These are phyloP conservation scores for Brettanomyces sp. DNA, from an alignment of 805 yeast species.

Conservation along the genomic window DNA sequence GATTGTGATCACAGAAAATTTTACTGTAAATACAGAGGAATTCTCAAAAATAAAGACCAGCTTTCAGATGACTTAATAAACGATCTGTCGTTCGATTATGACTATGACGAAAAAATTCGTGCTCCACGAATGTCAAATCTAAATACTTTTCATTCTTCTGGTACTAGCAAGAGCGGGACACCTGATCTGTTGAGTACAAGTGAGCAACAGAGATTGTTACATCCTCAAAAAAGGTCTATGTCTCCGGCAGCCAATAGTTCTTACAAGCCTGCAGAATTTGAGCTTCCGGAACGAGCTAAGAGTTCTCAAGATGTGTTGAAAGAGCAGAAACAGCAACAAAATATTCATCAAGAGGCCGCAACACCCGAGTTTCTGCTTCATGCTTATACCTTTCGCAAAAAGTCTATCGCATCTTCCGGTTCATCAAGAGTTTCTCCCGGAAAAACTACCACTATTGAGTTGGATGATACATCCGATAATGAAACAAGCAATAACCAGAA, in stretches of 20 bases:
- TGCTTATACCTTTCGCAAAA: slow-evolving; percentile 2
- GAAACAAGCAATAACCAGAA: too few relatives aligned
- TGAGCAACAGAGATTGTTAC: too few relatives aligned
- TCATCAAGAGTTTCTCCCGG: slow-evolving; percentile 8
- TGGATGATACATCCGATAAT: background rate
- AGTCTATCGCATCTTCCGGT: slow-evolving; percentile 1
- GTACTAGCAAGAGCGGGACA: background rate
- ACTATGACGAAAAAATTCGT: slow-evolving; percentile 46
- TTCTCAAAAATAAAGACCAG: slow-evolving; percentile 22
- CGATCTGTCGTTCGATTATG: slow-evolving; percentile 24
- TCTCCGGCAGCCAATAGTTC: background rate
- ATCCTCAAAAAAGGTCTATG: too few relatives aligned
- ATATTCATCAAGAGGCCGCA: background rate
- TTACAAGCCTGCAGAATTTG: slow-evolving; percentile 40
- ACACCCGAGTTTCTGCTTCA: background rate
- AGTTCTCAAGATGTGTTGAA: background rate
- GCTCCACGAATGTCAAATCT: slow-evolving; percentile 42
- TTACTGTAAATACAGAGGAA: slow-evolving; percentile 22
- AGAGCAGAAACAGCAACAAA: too few relatives aligned
- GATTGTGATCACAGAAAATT: slow-evolving; percentile 23
- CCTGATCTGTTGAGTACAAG: background rate
- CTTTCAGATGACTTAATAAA: slow-evolving; percentile 18
- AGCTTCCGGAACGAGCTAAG: slow-evolving; percentile 31
- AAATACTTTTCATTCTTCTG: slow-evolving; percentile 12
- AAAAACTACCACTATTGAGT: background rate